Base-by-base conservation (phyloP, 495 filamentous ascomycete species). In the Annulohypoxylon bovei region DNA sequence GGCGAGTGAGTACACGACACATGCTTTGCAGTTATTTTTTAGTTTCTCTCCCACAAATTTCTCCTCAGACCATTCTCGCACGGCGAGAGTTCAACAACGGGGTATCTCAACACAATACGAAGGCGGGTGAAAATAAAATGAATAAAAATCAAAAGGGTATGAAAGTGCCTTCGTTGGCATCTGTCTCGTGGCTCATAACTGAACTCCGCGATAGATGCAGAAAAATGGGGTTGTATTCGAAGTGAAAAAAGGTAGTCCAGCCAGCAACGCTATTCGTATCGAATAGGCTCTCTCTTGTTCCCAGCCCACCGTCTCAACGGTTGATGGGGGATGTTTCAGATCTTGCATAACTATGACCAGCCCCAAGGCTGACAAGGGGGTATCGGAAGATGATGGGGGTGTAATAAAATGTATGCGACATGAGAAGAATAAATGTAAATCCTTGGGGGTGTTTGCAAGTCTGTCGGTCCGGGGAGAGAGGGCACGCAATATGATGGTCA, bases 1-100 rank as follows among this genome's bases (percentile, higher is more conserved):
- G 44, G 62, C 44, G 42, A 62, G 40, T 60, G 39, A 64, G 39
- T 60, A 65, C 44, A 72, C 40, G 65, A 65, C 63, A 60, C 9
- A 55, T 53, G 25, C 40, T 53, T 71, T 62, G 25, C 30, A 30
- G 44, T 37, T 42, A 57, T 33, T 30, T 67, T 65, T 59, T 39
- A 52, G 46, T 67, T 62, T 62, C 68, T 67, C 70, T 62, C 11
- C 65, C 65, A 53, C 62, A 71, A 69, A 40, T 39, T 67, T 54
- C 56, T 50, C 62, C 72, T 70, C 70, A 18, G 53, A 67, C 67
- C 67, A 55, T 67, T 67, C 75, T 75, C 75, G 70, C 58, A 70
- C 75, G 67, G 70, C 75, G 73, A 69, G 68, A 66, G 68, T 65
- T 73, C 67, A 73, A 77, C 69, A 77, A 77, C 56, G 68, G 75